Conservation (phyloP, 306 rosid genomes). For the Trifolium subterraneum region DNA sequence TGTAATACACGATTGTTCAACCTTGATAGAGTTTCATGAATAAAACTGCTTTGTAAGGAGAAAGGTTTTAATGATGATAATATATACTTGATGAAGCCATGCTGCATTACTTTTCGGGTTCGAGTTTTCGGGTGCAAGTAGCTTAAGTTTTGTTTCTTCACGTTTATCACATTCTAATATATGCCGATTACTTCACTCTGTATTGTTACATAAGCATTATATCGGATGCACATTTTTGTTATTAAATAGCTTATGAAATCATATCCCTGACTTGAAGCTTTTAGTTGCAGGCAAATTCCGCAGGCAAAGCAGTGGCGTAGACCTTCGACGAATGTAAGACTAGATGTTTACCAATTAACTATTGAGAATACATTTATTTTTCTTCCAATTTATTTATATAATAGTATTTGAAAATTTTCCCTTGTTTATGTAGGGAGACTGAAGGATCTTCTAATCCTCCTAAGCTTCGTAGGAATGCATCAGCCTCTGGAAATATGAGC, state of each 20-base stretch:
- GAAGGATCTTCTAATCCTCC: conserved; percentile 56
- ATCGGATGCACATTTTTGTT: background rate
- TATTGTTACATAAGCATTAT: conserved; percentile 5
- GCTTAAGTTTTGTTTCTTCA: conserved; percentile 3
- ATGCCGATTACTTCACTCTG: background rate
- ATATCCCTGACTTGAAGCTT: conserved; percentile 44
- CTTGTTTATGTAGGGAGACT: conserved; percentile 50
- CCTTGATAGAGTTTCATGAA: conserved; percentile 19
- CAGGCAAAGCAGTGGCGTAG: conserved; percentile 71
- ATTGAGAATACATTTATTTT: background rate
- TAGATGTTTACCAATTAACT: background rate
- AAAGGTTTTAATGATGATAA: background rate
- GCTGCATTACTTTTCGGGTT: background rate
- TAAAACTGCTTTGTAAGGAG: background rate
- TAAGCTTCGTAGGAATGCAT: conserved; percentile 76
- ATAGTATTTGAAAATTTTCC: background rate
- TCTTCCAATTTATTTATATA: conserved; percentile 1
- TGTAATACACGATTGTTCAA: conserved; percentile 1
- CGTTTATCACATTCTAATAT: conserved; percentile 16
- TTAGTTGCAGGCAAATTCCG: conserved; percentile 54
- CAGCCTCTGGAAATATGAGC: conserved; percentile 80
- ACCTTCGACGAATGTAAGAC: conserved; percentile 63
- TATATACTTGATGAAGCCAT: background rate
- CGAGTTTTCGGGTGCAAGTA: conserved; percentile 15
- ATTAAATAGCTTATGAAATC: conserved; percentile 18